Evolutionary conservation across 2,329 filamentous ascomycete species (phyloP).

Genomic region (Fusarium devonianum): DNA sequence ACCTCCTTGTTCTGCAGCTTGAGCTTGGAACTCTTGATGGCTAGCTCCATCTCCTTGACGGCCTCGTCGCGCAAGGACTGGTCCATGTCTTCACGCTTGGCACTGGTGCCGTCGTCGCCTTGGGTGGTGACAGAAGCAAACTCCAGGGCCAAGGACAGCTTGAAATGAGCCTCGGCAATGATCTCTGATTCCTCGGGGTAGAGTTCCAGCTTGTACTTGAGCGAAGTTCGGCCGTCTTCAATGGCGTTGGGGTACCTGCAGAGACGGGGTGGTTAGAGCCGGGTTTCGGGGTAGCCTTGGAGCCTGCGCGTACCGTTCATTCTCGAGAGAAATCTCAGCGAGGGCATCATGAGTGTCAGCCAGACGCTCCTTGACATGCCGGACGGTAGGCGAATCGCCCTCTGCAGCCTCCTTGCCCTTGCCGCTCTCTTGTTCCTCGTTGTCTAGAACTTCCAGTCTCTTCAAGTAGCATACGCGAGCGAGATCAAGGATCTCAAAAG

Average conservation of each 20-base stretch:
- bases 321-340: slow-evolving; percentile 96
- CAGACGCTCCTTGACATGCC: slow-evolving; percentile 81
- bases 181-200: slow-evolving; percentile 83
- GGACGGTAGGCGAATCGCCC: slow-evolving; percentile 51
- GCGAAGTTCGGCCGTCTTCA: slow-evolving; percentile 77
- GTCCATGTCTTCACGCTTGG: slow-evolving; percentile 64
- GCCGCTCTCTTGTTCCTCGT: slow-evolving; percentile 47
- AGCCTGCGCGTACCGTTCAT: slow-evolving; percentile 69
- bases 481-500: slow-evolving; percentile 85
- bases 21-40: slow-evolving; percentile 74
- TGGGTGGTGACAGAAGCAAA: slow-evolving; percentile 81
- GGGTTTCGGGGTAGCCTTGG: neutral
- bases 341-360: slow-evolving; percentile 94
- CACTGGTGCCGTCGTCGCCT: slow-evolving; percentile 55
- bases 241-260: slow-evolving; percentile 82
- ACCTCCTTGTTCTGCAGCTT: slow-evolving; percentile 76
- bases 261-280: slow-evolving; percentile 13
- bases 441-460: slow-evolving; percentile 53
- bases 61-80: slow-evolving; percentile 76
- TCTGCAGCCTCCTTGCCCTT: slow-evolving; percentile 54
- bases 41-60: slow-evolving; percentile 73
- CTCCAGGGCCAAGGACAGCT: slow-evolving; percentile 92
- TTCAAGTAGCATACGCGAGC: slow-evolving; percentile 71
- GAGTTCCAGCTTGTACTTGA: slow-evolving; percentile 80
- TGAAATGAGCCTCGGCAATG: slow-evolving; percentile 94